phyloP scores from a whole-genome alignment of 257 asterid species.

The Solanum ossicruentum region DNA sequence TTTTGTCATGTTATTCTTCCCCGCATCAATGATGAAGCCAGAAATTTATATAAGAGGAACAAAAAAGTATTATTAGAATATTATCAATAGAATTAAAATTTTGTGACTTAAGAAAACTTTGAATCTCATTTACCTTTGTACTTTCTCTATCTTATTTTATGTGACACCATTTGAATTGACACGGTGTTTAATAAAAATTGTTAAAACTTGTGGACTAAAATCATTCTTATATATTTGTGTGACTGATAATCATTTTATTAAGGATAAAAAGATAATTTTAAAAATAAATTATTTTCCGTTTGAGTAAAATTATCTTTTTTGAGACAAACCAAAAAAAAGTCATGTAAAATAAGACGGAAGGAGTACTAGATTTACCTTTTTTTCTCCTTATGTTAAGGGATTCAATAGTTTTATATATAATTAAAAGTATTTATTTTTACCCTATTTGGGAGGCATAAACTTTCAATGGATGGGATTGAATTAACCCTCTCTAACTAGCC shows the following conservation, averaged over 20 bases:
- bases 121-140: neutral
- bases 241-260: too few species aligned
- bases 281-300: too few species aligned
- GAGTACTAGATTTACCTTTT: neutral
- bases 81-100: neutral
- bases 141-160: too few species aligned
- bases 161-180: too few species aligned
- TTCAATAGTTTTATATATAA: neutral
- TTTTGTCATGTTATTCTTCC: neutral
- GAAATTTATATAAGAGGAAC: neutral
- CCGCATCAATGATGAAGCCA: fast-evolving
- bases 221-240: too few species aligned
- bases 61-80: too few species aligned
- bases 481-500: neutral
- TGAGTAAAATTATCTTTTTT: too few species aligned
- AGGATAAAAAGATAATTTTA: too few species aligned
- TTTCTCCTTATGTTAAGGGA: neutral
- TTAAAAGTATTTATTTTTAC: neutral
- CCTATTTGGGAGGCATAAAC: neutral
- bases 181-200: too few species aligned
- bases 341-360: too few species aligned
- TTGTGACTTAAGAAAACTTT: neutral
- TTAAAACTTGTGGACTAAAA: too few species aligned
- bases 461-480: neutral
- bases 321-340: too few species aligned